Evolutionary conservation across 768 basidiomycete species (phyloP).

Genomic region (Serendipita sp.): DNA sequence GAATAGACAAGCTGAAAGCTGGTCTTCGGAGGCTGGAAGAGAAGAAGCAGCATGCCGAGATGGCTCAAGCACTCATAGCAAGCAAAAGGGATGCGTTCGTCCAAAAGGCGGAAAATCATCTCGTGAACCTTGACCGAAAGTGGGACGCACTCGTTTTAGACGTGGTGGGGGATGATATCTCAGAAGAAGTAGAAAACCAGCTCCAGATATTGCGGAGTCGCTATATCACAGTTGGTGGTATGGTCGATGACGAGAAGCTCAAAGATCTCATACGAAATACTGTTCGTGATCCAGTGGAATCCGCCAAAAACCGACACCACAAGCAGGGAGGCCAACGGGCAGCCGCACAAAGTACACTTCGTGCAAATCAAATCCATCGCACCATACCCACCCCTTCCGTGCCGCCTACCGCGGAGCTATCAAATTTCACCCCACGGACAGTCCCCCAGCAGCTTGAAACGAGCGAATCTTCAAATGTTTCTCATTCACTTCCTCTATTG

Average conservation of each 20-base stretch:
- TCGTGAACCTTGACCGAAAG: not conserved
- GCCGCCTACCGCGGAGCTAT: no score
- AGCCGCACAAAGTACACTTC: no score
- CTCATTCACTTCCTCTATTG: not conserved
- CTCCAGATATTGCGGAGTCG: not conserved
- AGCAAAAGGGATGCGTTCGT: constrained; percentile 15
- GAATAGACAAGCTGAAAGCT: constrained; percentile 24
- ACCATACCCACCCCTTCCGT: no score
- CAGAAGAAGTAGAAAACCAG: not conserved
- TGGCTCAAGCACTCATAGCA: not conserved
- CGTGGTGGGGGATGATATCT: not conserved
- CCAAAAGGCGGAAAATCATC: constrained; percentile 37
- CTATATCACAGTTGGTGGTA: not conserved
- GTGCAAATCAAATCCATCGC: no score
- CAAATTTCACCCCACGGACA: no score
- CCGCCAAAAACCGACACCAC: not conserved
- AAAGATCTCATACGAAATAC: not conserved
- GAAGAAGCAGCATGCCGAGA: constrained; percentile 16
- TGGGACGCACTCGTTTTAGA: not conserved
- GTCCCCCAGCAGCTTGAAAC: no score
- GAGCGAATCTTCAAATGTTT: no score
- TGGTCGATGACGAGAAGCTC: constrained; percentile 1
- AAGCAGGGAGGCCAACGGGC: not conserved
- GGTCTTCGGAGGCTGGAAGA: constrained; percentile 30
- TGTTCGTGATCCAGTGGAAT: not conserved